Evolutionary conservation across 352 stramenopile genomes (phyloP).

Genomic region (Chrysophaeum taylorii): DNA sequence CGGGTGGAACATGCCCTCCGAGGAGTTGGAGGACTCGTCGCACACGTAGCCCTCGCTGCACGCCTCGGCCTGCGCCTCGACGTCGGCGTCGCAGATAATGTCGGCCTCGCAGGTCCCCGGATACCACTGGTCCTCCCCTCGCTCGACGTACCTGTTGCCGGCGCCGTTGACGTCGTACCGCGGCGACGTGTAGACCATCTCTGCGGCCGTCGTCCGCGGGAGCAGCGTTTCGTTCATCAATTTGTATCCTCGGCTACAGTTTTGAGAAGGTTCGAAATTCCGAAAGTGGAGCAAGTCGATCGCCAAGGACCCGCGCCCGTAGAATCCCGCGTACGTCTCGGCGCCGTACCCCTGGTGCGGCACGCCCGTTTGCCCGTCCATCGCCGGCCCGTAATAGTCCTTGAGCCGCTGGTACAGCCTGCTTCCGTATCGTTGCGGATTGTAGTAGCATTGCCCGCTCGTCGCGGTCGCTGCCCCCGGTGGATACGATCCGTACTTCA

Average conservation of each 20-base stretch:
- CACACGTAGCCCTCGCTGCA: constrained; percentile 88
- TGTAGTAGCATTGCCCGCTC: constrained; percentile 77
- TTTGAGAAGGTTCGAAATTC: constrained; percentile 69
- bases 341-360: constrained; percentile 86
- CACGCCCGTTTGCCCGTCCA: constrained; percentile 72
- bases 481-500: constrained; percentile 40
- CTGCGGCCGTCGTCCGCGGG: constrained; percentile 27
- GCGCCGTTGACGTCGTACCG: constrained; percentile 38
- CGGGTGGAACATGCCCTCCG: constrained; percentile 44
- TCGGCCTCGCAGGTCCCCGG: constrained; percentile 90
- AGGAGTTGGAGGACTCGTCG: constrained; percentile 67
- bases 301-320: constrained; percentile 62
- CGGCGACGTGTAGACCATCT: constrained; percentile 43
- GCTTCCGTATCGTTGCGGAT: constrained; percentile 65
- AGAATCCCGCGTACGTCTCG: constrained; percentile 53
- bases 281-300: constrained; percentile 70
- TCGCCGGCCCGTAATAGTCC: constrained; percentile 83
- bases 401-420: constrained; percentile 81
- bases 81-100: constrained; percentile 67
- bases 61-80: constrained; percentile 61
- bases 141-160: constrained; percentile 39
- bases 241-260: constrained; percentile 83
- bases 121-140: constrained; percentile 72
- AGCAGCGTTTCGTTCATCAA: constrained; percentile 47
- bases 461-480: not conserved